phyloP scores from a whole-genome alignment of 202 grass and related monocot genomes.

The Eragrostis tef region DNA sequence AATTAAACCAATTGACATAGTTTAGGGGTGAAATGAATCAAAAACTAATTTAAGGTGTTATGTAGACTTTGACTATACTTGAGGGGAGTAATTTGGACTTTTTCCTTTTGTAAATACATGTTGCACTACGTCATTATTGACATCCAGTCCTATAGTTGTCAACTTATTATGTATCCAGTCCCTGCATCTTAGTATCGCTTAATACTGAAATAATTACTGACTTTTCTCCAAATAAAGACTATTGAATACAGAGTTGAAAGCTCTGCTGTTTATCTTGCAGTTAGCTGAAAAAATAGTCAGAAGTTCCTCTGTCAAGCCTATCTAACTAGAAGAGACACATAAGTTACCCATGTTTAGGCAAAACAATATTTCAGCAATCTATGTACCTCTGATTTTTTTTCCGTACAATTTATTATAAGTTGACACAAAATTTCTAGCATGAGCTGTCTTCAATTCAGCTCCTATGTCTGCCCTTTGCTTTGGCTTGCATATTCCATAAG shows the following conservation, averaged over 20 bases:
- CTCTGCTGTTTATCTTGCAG: neutral
- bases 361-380: neutral
- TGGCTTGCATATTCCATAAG: conserved; percentile 24
- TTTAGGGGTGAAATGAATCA: too few species aligned
- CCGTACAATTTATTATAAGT: neutral
- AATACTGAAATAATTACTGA: neutral
- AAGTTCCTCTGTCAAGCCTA: neutral
- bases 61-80: too few species aligned
- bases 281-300: conserved; percentile 6
- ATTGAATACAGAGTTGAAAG: neutral
- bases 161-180: neutral
- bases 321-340: neutral
- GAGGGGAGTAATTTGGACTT: too few species aligned
- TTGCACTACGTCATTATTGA: too few species aligned
- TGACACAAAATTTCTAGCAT: neutral
- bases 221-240: too few species aligned
- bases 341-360: neutral
- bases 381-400: neutral
- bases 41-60: too few species aligned
- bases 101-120: too few species aligned
- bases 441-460: neutral
- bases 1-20: too few species aligned
- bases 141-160: too few species aligned
- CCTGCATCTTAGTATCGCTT: neutral
- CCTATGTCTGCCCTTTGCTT: neutral